Evolutionary conservation across 345 rosid genomes (phyloP), one percentile per base, ranked within the genome.

Genomic region (Durio zibethinus): DNA sequence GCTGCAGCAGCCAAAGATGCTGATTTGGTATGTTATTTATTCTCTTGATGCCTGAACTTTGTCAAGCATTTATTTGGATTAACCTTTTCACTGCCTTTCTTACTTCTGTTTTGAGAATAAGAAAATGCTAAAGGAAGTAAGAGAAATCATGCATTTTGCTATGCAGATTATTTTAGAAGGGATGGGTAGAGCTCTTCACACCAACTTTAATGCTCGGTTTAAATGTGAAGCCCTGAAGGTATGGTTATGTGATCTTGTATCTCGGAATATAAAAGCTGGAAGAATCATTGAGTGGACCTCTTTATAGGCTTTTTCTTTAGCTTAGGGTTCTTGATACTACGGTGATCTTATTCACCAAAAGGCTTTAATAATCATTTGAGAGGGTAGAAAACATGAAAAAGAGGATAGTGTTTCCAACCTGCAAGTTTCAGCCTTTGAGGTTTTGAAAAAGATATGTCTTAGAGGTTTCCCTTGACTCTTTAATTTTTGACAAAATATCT

Each of bases 131-230:
- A 74, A 25, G 1, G 38, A 60, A 42, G 42, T 5, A 43, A 42
- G 69, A 61, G 59, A 33, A 54, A 33, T 5, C n/a, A 35, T 54
- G 77, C 63, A 27, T 45, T 6, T 15, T 54, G 4, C 61, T 36
- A 9, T 81, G 84, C 88, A 96, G 99, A 87, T 93, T 85, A 73
- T 96, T 72, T 86, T 96, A 87, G 98, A 96, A 85, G 99, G 99
- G 25, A 96, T 96, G 99, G 99, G 99, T 72, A 93, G 99, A 86
- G 79, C 98, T 79, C 94, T 96, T 54, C 99, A 93, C 54, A 96
- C 98, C 72, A 96, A 93, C 80, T 91, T 91, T 84, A 88, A 88
- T 70, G 95, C 98, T 36, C 87, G 40, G 70, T 93, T 96, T 80
- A 87, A 89, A 81, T 90, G 99, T 69, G 99, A 96, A 47, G 95